These are phyloP conservation scores for Ilex paraguariensis DNA, from an alignment of 305 asterid genomes.

Conservation along the genomic window DNA sequence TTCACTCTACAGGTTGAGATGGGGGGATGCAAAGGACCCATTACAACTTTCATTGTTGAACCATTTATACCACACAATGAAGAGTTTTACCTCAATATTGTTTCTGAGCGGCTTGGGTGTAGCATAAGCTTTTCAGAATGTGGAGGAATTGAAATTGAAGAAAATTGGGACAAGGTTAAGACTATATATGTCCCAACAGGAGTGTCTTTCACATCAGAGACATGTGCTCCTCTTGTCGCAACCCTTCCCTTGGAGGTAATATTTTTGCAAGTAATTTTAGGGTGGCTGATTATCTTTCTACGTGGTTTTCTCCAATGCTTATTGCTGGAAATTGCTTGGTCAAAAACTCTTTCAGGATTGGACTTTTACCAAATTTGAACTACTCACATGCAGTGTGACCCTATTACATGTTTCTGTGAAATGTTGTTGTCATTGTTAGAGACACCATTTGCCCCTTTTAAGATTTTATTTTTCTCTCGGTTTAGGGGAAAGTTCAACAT, in stretches of 20 bases:
- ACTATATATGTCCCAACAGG: slow-evolving; percentile 73
- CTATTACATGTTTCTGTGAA: slow-evolving; percentile 1
- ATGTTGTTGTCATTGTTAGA: slow-evolving; percentile 1
- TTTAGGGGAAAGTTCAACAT: background rate
- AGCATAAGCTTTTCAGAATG: slow-evolving; percentile 91
- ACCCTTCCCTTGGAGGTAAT: slow-evolving; percentile 88
- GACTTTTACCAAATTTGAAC: background rate
- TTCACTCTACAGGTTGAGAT: slow-evolving; percentile 64
- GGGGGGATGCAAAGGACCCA: slow-evolving; percentile 91
- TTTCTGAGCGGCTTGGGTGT: slow-evolving; percentile 85
- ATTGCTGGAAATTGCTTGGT: background rate
- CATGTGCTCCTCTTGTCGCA: slow-evolving; percentile 85
- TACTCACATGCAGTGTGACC: background rate
- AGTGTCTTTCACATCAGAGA: slow-evolving; percentile 57
- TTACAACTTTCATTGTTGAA: slow-evolving; percentile 86
- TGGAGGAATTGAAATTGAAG: slow-evolving; percentile 95
- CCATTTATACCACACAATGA: slow-evolving; percentile 86
- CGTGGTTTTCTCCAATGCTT: background rate
- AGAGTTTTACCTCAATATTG: slow-evolving; percentile 72
- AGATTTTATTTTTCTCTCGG: background rate
- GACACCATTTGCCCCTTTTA: background rate
- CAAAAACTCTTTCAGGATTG: slow-evolving; percentile 2
- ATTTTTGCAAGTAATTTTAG: too few species aligned
- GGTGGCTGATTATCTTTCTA: too few species aligned
- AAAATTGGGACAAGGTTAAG: slow-evolving; percentile 96